Conservation (phyloP, 2,329 filamentous ascomycete species). For the Aspergillus ibericus region DNA sequence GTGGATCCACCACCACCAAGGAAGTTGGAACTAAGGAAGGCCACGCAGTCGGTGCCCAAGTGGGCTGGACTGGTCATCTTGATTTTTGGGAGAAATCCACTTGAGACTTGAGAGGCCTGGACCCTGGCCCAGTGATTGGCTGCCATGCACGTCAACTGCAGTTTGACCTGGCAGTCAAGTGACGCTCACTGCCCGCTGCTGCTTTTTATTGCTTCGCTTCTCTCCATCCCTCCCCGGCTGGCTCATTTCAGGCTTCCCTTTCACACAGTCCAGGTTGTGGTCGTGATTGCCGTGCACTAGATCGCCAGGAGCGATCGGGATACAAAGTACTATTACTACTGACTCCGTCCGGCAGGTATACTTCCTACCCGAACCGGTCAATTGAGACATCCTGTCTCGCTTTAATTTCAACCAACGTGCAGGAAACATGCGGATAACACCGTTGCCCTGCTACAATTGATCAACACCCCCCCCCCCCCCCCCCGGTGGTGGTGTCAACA, state of each 20-base stretch:
- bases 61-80: neutral
- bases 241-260: neutral
- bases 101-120: neutral
- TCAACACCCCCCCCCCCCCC: no score
- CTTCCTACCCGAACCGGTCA: neutral
- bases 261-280: no score
- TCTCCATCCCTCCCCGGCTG: neutral
- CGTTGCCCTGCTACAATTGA: neutral
- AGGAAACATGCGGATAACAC: slow-evolving; percentile 1
- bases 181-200: neutral
- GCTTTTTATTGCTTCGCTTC: neutral
- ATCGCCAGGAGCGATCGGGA: neutral
- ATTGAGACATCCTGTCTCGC: slow-evolving; percentile 1
- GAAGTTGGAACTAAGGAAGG: neutral
- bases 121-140: neutral
- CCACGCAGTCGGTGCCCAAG: neutral
- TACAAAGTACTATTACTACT: neutral
- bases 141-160: neutral
- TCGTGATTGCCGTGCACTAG: neutral
- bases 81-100: neutral
- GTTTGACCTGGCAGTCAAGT: slow-evolving; percentile 2
- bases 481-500: neutral
- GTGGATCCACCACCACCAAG: no score
- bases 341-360: neutral
- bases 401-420: neutral